These are phyloP conservation scores for Corchorus capsularis DNA, from an alignment of 345 rosid genomes.

Conservation along the genomic window DNA sequence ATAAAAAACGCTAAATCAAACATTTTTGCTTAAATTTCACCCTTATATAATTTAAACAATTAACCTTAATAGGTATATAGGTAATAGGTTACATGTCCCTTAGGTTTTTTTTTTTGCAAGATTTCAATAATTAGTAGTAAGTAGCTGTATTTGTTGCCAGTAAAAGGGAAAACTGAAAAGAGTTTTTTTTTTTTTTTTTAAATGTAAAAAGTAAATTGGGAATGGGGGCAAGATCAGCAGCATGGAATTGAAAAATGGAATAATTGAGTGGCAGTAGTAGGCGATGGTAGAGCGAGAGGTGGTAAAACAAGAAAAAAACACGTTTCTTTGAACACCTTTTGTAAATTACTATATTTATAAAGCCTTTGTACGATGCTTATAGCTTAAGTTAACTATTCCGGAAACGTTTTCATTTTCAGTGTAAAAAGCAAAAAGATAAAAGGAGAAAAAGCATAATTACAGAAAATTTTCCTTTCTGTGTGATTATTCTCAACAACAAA, in stretches of 20 bases:
- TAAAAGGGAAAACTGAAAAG: too few relatives aligned
- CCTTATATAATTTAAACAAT: too few relatives aligned
- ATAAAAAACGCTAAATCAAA: too few relatives aligned
- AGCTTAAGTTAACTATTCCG: not conserved
- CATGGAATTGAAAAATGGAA: not conserved
- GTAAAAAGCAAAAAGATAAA: too few relatives aligned
- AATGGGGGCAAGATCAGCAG: not conserved
- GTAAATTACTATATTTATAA: not conserved
- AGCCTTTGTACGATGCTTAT: not conserved
- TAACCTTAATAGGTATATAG: too few relatives aligned
- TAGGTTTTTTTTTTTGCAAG: too few relatives aligned
- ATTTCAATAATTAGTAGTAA: too few relatives aligned
- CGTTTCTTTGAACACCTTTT: not conserved
- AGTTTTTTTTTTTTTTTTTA: too few relatives aligned
- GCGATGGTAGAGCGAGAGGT: not conserved
- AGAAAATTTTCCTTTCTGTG: not conserved
- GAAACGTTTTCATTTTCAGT: slow-evolving; percentile 7
- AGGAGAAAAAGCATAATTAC: not conserved
- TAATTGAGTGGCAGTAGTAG: not conserved
- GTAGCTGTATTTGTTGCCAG: too few relatives aligned
- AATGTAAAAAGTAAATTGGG: not conserved
- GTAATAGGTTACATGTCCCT: too few relatives aligned
- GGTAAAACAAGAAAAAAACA: not conserved
- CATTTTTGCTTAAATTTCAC: too few relatives aligned
- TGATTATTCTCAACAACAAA: not conserved